Percentiles rank a stretch among this genome's conserved stretches.
These are phyloP conservation scores for Mercurialis annua DNA, from an alignment of 345 rosid genomes.

Conservation along the genomic window DNA sequence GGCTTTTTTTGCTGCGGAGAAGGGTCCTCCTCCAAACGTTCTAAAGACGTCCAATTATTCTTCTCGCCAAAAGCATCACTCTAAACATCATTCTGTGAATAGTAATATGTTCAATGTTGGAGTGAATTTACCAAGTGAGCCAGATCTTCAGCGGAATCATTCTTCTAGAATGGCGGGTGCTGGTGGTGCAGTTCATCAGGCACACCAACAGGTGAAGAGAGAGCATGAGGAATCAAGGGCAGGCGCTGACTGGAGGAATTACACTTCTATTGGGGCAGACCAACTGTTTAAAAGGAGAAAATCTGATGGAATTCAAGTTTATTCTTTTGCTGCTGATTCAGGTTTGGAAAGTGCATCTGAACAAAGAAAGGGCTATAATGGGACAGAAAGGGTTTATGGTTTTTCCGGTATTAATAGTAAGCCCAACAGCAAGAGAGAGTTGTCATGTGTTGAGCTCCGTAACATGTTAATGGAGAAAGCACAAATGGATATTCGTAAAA, in stretches of 20 bases:
- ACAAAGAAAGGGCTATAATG: slow-evolving; percentile 31
- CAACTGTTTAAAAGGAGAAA: slow-evolving; percentile 44
- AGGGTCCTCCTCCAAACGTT: slow-evolving; percentile 57
- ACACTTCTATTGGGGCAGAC: slow-evolving; percentile 28
- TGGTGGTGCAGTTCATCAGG: slow-evolving; percentile 32
- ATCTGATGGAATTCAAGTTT: slow-evolving; percentile 31
- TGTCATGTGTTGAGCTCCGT: slow-evolving; percentile 43
- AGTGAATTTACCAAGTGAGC: slow-evolving; percentile 26
- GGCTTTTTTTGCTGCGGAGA: slow-evolving; percentile 73
- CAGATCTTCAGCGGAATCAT: slow-evolving; percentile 33
- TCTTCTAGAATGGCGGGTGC: slow-evolving; percentile 34
- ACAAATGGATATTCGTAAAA: slow-evolving; percentile 32
- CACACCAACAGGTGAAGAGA: slow-evolving; percentile 39
- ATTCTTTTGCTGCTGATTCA: slow-evolving; percentile 28
- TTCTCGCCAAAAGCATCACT: slow-evolving; percentile 42
- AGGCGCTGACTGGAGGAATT: slow-evolving; percentile 21
- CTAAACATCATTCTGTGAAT: slow-evolving; percentile 30
- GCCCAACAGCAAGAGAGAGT: slow-evolving; percentile 38
- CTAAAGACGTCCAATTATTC: slow-evolving; percentile 37
- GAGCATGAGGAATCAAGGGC: slow-evolving; percentile 39
- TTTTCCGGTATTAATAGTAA: slow-evolving; percentile 28
- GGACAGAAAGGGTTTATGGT: slow-evolving; percentile 30
- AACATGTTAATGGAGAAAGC: slow-evolving; percentile 56
- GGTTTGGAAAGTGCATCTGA: slow-evolving; percentile 29
- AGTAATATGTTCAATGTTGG: slow-evolving; percentile 25